These are phyloP conservation scores for Nemania sp. DNA, from an alignment of 2,329 filamentous ascomycete genomes.

Conservation along the genomic window DNA sequence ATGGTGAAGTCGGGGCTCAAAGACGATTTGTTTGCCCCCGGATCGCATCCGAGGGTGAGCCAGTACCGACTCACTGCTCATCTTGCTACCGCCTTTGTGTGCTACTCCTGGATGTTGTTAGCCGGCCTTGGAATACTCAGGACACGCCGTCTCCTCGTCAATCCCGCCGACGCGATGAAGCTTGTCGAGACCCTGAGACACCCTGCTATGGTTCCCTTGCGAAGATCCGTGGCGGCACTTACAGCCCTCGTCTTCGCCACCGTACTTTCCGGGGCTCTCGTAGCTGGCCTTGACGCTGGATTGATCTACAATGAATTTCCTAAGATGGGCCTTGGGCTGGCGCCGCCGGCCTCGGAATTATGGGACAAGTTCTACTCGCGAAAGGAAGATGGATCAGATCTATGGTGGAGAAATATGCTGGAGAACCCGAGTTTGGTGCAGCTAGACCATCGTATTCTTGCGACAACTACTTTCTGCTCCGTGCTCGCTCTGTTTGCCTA, in stretches of 20 bases:
- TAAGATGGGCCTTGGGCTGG: constrained; percentile 86
- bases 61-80: constrained; percentile 95
- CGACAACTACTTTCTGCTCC: constrained; percentile 86
- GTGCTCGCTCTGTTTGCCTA: constrained; percentile 86
- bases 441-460: constrained; percentile 93
- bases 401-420: constrained; percentile 97
- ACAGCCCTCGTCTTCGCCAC: constrained; percentile 85
- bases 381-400: constrained; percentile 79
- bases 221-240: constrained; percentile 77
- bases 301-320: constrained; percentile 99
- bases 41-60: constrained; percentile 89
- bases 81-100: constrained; percentile 88
- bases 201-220: constrained; percentile 78
- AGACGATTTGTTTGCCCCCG: constrained; percentile 93
- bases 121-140: constrained; percentile 88
- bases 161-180: constrained; percentile 72
- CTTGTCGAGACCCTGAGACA: constrained; percentile 71
- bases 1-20: constrained; percentile 98
- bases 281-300: constrained; percentile 94
- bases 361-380: constrained; percentile 89
- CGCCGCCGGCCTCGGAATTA: constrained; percentile 85
- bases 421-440: constrained; percentile 97
- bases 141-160: constrained; percentile 75
- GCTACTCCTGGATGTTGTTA: constrained; percentile 94
- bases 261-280: constrained; percentile 91